These are phyloP conservation scores for Fusarium miscanthi DNA, from an alignment of 2,329 filamentous ascomycete genomes.

Conservation along the genomic window DNA sequence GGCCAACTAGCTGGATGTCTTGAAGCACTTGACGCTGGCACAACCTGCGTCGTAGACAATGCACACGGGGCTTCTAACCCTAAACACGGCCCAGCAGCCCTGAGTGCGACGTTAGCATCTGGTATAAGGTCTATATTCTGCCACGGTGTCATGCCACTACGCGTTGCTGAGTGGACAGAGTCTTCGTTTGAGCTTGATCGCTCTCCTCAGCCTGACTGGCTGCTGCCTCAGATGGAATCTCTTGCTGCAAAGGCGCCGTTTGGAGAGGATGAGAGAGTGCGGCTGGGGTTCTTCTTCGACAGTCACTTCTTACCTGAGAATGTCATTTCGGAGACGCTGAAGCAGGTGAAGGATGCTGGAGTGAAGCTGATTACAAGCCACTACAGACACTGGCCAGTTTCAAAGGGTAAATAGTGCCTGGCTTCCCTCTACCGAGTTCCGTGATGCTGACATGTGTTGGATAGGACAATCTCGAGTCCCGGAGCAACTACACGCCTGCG, in stretches of 20 bases:
- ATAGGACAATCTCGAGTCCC: neutral
- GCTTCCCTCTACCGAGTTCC: fast-evolving
- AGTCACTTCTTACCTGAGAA: neutral
- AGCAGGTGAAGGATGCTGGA: neutral
- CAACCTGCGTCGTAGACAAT: conserved; percentile 10
- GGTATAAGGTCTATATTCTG: neutral
- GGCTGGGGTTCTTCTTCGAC: conserved; percentile 2
- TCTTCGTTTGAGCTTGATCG: conserved; percentile 11
- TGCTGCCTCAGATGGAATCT: neutral
- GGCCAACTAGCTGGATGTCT: conserved; percentile 4
- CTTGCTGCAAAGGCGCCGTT: neutral
- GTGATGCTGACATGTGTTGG: fast-evolving
- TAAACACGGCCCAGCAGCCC: neutral
- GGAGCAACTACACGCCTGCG: neutral
- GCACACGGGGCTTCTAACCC: neutral
- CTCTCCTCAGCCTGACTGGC: neutral
- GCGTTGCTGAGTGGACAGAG: neutral
- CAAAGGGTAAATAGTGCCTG: neutral
- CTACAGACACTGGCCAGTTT: conserved; percentile 14
- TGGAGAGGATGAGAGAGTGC: neutral
- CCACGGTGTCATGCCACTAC: conserved; percentile 1
- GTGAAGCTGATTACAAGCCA: conserved; percentile 8
- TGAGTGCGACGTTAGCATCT: neutral
- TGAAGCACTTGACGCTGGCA: conserved; percentile 4
- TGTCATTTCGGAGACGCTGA: neutral